phyloP scores from a whole-genome alignment of 2,329 filamentous ascomycete genomes.

The Pleurostoma richardsiae region DNA sequence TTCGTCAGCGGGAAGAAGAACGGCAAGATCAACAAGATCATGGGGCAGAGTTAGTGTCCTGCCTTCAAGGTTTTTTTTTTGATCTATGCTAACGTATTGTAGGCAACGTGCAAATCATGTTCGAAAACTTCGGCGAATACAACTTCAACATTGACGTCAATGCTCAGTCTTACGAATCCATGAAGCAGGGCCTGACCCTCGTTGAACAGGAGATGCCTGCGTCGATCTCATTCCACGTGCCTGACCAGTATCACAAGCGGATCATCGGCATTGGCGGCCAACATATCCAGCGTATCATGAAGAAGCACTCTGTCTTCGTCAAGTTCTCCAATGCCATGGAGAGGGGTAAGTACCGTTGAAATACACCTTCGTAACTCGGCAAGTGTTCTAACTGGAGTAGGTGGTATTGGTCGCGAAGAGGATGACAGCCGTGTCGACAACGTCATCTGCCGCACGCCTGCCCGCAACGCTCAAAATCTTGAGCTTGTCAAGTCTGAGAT shows the following conservation, averaged over 20 bases:
- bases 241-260: conserved; percentile 98
- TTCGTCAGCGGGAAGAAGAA: conserved; percentile 99
- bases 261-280: conserved; percentile 98
- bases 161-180: conserved; percentile 85
- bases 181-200: conserved; percentile 84
- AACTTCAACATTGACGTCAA: conserved; percentile 99
- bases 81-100: conserved; percentile 13
- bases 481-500: conserved; percentile 99
- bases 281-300: conserved; percentile 99
- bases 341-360: conserved; percentile 49
- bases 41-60: conserved; percentile 77
- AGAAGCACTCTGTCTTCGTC: conserved; percentile 99
- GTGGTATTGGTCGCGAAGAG: conserved; percentile 85
- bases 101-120: conserved; percentile 97
- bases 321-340: conserved; percentile 99
- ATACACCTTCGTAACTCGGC: neutral
- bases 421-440: conserved; percentile 99
- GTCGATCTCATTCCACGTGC: conserved; percentile 97
- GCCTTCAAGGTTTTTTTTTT: conserved; percentile 1
- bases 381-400: conserved; percentile 23
- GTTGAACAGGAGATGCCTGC: conserved; percentile 99
- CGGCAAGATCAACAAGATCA: conserved; percentile 99
- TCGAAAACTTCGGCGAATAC: conserved; percentile 98
- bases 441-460: conserved; percentile 95
- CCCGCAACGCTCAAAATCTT: conserved; percentile 92